Percentiles rank a stretch among this genome's conserved stretches.
phyloP scores from a whole-genome alignment of 106 monocot genomes.

The Vanilla planifolia region DNA sequence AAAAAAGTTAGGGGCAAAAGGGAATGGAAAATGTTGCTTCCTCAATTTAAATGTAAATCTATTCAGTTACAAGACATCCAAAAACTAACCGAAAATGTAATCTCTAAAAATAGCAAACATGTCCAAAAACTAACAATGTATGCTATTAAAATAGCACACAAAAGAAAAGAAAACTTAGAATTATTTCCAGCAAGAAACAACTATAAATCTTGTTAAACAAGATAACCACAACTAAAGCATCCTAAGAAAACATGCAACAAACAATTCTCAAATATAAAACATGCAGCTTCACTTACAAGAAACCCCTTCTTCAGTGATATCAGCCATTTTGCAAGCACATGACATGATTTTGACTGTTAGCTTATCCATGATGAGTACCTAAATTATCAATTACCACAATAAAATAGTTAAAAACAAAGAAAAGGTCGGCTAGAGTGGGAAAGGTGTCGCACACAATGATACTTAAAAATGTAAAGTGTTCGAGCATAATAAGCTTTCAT shows the following conservation, averaged over 20 bases:
- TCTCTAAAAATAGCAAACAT: no score
- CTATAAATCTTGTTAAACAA: background rate
- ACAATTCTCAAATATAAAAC: no score
- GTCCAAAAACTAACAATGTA: no score
- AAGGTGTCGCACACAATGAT: no score
- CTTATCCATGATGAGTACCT: constrained; percentile 26
- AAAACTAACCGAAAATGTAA: background rate
- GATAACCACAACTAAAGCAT: no score
- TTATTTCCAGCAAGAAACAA: no score
- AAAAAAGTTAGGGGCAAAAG: background rate
- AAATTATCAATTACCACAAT: background rate
- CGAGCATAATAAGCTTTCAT: no score
- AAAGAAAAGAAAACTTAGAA: no score
- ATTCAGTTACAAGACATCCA: background rate
- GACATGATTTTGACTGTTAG: constrained; percentile 15
- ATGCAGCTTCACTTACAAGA: constrained; percentile 12
- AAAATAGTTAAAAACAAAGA: background rate
- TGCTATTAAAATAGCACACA: no score
- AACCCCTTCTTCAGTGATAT: constrained; percentile 18
- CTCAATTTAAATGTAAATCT: background rate
- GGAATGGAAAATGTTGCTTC: background rate
- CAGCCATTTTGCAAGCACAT: constrained; percentile 20
- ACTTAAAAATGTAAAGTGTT: no score
- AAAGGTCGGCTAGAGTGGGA: no score
- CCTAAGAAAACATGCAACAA: no score